Evolutionary conservation across 2,329 filamentous ascomycete species (phyloP).

Genomic region (Sarocladium oryzae): DNA sequence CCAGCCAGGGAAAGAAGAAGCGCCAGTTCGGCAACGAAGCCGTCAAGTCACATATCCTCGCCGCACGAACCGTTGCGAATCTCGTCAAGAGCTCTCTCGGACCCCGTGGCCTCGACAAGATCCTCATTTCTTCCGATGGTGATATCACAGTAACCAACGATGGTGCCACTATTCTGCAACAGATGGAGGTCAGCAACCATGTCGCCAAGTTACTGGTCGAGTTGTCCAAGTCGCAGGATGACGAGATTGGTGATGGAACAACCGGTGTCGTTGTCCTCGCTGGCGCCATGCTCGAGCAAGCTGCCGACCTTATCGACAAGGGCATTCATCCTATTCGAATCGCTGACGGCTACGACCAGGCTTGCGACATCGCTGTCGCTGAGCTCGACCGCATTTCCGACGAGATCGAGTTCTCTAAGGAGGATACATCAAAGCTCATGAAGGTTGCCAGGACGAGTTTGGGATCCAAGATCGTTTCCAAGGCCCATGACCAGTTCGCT

Average conservation of each 20-base stretch:
- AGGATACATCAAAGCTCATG: slow-evolving; percentile 77
- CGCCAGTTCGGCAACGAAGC: slow-evolving; percentile 94
- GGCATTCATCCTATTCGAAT: slow-evolving; percentile 98
- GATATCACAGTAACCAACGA: slow-evolving; percentile 99
- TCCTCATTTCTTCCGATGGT: slow-evolving; percentile 95
- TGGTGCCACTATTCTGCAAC: slow-evolving; percentile 91
- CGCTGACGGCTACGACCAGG: slow-evolving; percentile 95
- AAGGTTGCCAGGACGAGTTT: slow-evolving; percentile 94
- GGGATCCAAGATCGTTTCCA: slow-evolving; percentile 98
- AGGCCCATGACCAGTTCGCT: slow-evolving; percentile 96
- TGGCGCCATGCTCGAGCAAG: slow-evolving; percentile 90
- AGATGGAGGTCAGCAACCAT: slow-evolving; percentile 99
- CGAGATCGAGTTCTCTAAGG: slow-evolving; percentile 74
- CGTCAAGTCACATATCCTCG: slow-evolving; percentile 96
- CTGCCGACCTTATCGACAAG: slow-evolving; percentile 97
- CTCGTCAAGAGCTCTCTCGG: slow-evolving; percentile 97
- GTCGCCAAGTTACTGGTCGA: slow-evolving; percentile 95
- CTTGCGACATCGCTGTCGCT: slow-evolving; percentile 90
- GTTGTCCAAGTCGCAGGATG: slow-evolving; percentile 96
- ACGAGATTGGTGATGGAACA: slow-evolving; percentile 97
- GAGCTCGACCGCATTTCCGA: slow-evolving; percentile 93
- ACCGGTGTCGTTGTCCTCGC: slow-evolving; percentile 96
- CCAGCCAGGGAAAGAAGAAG: slow-evolving; percentile 94
- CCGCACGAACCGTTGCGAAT: slow-evolving; percentile 90
- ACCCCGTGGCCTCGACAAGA: slow-evolving; percentile 95